Conservation (phyloP, 2,329 filamentous ascomycete species). For the Hymenoscyphus fraxineus region DNA sequence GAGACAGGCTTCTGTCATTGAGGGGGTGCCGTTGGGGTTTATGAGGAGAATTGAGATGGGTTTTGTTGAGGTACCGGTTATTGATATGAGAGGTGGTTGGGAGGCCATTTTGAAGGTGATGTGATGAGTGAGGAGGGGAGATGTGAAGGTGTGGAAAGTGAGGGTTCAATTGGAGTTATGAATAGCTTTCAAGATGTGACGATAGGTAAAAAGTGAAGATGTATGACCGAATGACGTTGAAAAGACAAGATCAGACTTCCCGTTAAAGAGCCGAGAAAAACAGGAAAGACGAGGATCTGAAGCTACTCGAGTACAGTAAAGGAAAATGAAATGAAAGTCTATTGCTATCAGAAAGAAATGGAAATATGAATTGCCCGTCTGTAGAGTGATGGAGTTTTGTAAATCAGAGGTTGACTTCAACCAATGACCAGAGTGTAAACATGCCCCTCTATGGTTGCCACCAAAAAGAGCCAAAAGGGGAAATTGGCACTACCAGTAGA, state of each 20-base stretch:
- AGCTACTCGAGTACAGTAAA: not conserved
- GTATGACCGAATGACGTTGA: not conserved
- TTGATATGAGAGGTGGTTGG: constrained; percentile 21
- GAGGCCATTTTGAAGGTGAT: constrained; percentile 7
- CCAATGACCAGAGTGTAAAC: not conserved
- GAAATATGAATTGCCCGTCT: not conserved
- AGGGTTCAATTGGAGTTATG: not conserved
- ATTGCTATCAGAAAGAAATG: not conserved
- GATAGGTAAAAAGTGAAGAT: not conserved
- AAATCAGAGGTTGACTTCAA: constrained; percentile 1
- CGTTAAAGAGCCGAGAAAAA: not conserved
- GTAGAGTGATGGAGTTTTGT: not conserved
- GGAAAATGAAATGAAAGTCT: not conserved
- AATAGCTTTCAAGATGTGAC: not conserved
- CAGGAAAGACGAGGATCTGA: not conserved
- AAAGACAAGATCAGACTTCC: not conserved
- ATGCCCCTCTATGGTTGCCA: not conserved
- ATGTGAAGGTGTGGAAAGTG: not conserved
- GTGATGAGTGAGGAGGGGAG: not conserved
- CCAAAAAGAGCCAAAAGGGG: not conserved
- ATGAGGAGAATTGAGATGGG: constrained; percentile 42
- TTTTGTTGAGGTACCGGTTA: constrained; percentile 29
- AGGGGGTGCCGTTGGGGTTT: constrained; percentile 46
- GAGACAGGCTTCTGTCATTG: constrained; percentile 47
- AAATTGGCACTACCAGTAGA: not conserved